Conservation (phyloP, 306 rosid species). For the Spatholobus suberectus region DNA sequence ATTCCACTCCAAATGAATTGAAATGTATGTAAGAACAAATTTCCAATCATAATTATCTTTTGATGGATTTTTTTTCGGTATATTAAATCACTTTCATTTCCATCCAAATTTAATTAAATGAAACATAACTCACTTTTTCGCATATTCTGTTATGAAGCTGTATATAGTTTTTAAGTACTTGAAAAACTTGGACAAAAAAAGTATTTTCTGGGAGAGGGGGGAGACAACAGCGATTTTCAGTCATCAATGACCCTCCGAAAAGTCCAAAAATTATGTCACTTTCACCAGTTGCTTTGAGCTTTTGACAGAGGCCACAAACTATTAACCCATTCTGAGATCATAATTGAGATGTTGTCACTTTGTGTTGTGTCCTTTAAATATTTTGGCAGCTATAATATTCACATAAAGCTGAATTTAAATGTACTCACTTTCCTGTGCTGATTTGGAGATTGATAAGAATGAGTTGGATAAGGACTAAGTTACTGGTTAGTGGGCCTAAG, state of each 20-base stretch:
- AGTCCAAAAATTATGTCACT: constrained; percentile 45
- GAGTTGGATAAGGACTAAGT: constrained; percentile 3
- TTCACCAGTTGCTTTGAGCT: constrained; percentile 43
- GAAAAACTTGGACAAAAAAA: neutral
- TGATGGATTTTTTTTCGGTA: neutral
- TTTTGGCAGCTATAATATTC: constrained; percentile 28
- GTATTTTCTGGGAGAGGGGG: neutral
- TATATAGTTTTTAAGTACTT: neutral
- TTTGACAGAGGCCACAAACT: constrained; percentile 38
- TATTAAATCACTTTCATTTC: neutral
- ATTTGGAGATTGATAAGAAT: constrained; percentile 29
- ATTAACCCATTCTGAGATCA: constrained; percentile 36
- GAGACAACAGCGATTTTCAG: constrained; percentile 27
- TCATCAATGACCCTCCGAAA: constrained; percentile 24
- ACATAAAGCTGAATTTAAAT: constrained; percentile 30
- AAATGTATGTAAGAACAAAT: neutral
- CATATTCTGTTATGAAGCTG: neutral
- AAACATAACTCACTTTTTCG: neutral
- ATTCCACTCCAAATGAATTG: neutral
- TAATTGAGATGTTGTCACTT: constrained; percentile 44
- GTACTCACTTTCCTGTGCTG: constrained; percentile 36
- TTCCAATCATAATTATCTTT: neutral
- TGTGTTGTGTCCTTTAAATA: constrained; percentile 31
- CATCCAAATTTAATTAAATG: neutral
- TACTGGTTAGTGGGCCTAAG: neutral